Conservation (phyloP, 306 rosid species). For the Betula pendula region DNA sequence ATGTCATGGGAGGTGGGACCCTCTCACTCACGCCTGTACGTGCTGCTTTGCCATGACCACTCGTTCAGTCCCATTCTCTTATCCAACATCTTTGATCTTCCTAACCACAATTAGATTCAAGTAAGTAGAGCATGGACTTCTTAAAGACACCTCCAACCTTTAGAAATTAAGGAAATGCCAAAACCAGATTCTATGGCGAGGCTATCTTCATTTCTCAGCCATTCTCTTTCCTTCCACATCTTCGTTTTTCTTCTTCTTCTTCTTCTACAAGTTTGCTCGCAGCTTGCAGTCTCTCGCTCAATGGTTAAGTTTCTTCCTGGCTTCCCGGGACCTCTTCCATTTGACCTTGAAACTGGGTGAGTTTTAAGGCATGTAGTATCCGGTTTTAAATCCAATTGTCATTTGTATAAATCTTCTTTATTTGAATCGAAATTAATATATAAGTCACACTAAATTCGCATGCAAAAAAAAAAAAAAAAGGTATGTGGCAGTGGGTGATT, state of each 20-base stretch:
- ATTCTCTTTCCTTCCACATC: not conserved
- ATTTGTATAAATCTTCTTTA: not conserved
- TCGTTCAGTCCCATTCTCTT: not conserved
- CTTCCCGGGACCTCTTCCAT: conserved; percentile 63
- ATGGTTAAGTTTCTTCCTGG: conserved; percentile 63
- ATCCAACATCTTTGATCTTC: not conserved
- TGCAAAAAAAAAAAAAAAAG: conserved; percentile 3
- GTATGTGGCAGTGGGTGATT: conserved; percentile 42
- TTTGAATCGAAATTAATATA: too few relatives aligned
- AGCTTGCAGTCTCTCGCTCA: conserved; percentile 18
- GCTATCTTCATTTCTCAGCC: not conserved
- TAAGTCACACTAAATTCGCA: too few relatives aligned
- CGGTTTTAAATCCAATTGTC: too few relatives aligned
- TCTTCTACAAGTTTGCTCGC: conserved; percentile 8
- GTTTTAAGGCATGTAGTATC: too few relatives aligned
- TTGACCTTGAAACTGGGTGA: conserved; percentile 66
- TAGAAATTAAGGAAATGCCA: not conserved
- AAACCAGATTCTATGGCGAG: not conserved
- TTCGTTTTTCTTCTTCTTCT: conserved; percentile 12
- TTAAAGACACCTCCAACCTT: not conserved
- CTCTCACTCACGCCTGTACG: too few relatives aligned
- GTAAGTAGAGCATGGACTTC: not conserved
- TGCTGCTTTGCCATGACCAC: too few relatives aligned
- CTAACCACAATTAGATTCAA: not conserved
- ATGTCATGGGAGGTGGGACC: too few relatives aligned